Base-by-base conservation (phyloP, 441 rosid species). In the Cnidoscolus chayamansa region DNA sequence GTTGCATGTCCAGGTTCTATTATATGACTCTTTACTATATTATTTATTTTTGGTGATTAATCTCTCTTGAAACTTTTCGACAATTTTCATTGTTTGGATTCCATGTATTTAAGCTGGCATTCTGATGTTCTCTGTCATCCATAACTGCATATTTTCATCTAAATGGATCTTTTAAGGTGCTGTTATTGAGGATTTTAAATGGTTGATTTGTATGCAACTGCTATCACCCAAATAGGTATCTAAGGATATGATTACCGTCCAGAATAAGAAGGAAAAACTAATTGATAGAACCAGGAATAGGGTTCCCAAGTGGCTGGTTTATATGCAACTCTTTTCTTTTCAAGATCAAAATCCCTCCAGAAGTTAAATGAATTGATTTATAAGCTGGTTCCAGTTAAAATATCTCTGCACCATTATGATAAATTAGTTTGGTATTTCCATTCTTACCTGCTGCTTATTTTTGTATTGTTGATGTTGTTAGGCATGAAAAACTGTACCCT, bases 1-100 rank as follows among this genome's bases (percentile, higher is more conserved):
- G 56, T 67, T 60, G 43, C 63, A 72, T 70, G 66, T 37, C 20
- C 15, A 17, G 9, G 12, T 63, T 76, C 58, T 35, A 30, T 54
- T 50, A 70, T 58, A 69, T 58, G 45, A 19, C 12, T 68, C 61
- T 4, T 25, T 13, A 25, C 25, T 25, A 66, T 20, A 40, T 32
- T 17, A 31, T 37, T 11, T 58, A 30, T 53, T 17, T 20, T 61
- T 56, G 4, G 25, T 72, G 13, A 50, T 20, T 67, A 37, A 47
- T 37, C 67, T 67, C 49, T 47, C 55, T 50, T 50, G 13, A 16
- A 43, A 67, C 1, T 12, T 69, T n/a, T 10, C 35, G 16, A 32
- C 16, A 32, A 43, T 50, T 54, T 79, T 65, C 40, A 61, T 2
- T 62, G 16, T 57, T 3, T 30, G 13, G 47, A 13, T 25, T 35